A percentile compares a stretch with the other conserved stretches of the same genome.
phyloP scores from a whole-genome alignment of 2,329 filamentous ascomycete species.

The Calonectria pteridis region DNA sequence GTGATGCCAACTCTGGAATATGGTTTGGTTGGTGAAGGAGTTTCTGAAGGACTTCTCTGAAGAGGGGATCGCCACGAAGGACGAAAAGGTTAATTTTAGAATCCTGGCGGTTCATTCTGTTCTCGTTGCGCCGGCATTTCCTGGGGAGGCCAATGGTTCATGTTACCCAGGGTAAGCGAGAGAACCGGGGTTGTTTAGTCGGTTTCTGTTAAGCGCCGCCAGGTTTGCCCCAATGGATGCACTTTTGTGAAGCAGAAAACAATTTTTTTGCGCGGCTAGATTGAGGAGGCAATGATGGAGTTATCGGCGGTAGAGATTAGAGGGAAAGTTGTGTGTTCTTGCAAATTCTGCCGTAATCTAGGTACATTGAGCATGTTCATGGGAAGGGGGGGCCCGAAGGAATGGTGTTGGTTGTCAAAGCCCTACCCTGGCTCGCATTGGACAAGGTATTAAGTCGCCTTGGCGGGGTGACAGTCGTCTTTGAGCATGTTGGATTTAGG shows the following conservation, averaged over 20 bases:
- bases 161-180: constrained; percentile 21
- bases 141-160: constrained; percentile 28
- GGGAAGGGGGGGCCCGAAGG: neutral
- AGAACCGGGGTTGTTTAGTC: constrained; percentile 9
- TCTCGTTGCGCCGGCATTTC: neutral
- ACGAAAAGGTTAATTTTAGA: neutral
- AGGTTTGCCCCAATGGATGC: neutral
- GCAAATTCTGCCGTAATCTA: too few relatives aligned
- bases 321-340: neutral
- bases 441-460: neutral
- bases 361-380: neutral
- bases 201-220: constrained; percentile 34
- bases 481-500: neutral
- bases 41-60: neutral
- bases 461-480: neutral
- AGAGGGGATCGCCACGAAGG: neutral
- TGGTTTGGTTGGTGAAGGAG: neutral
- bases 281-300: neutral
- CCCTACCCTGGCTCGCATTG: neutral
- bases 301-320: neutral
- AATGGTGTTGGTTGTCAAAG: neutral
- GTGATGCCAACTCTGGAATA: neutral
- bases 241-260: neutral
- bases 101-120: neutral
- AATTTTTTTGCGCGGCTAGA: neutral